Percentiles rank a stretch among this genome's conserved stretches.
phyloP scores from a whole-genome alignment of 164 flowering plant genomes.

The Macadamia tetraphylla region DNA sequence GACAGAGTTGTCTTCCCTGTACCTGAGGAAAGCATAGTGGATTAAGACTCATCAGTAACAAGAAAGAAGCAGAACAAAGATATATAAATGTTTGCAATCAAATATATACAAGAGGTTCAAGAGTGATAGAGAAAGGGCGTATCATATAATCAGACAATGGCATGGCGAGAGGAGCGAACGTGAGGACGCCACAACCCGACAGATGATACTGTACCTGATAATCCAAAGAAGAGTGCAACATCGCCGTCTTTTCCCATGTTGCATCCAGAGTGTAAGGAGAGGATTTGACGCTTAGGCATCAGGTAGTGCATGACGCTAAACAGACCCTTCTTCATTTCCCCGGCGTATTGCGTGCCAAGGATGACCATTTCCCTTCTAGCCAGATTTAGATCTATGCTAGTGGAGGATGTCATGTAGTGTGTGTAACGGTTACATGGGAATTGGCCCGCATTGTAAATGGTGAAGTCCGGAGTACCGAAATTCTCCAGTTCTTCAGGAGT shows the following conservation, averaged over 20 bases:
- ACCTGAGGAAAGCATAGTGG: constrained; percentile 35
- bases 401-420: constrained; percentile 98
- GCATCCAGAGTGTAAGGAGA: constrained; percentile 97
- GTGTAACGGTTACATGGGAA: constrained; percentile 99
- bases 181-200: not conserved
- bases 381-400: constrained; percentile 93
- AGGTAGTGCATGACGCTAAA: constrained; percentile 98
- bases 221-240: constrained; percentile 98
- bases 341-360: constrained; percentile 98
- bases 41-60: constrained; percentile 5
- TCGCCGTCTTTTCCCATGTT: constrained; percentile 98
- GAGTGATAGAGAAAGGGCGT: no score
- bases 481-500: constrained; percentile 97
- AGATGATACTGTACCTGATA: constrained; percentile 68
- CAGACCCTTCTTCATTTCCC: constrained; percentile 99
- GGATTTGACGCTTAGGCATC: constrained; percentile 97
- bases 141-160: no score
- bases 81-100: no score
- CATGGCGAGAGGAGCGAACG: no score
- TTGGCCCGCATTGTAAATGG: constrained; percentile 97
- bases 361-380: constrained; percentile 97
- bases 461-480: constrained; percentile 99
- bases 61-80: no score
- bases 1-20: constrained; percentile 98
- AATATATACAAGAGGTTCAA: no score